A percentile compares a stretch with the other conserved stretches of the same genome.
Conservation (phyloP, 352 stramenopile species). For the Phytophthora nicotianae region DNA sequence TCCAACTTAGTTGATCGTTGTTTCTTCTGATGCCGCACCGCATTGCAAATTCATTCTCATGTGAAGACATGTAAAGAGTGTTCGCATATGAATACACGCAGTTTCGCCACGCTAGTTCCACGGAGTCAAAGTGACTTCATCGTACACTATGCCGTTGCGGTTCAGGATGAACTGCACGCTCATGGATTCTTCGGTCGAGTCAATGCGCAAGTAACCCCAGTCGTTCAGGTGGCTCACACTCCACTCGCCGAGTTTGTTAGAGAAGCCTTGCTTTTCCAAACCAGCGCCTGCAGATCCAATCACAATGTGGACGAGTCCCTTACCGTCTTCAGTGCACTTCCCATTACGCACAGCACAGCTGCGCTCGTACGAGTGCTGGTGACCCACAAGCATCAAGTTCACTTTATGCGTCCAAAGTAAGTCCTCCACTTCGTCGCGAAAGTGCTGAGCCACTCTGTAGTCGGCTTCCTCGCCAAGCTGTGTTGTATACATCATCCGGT, state of each 20-base stretch:
- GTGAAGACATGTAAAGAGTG: not conserved
- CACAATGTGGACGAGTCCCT: constrained; percentile 87
- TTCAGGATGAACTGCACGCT: constrained; percentile 81
- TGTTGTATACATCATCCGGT: constrained; percentile 92
- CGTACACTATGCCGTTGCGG: constrained; percentile 79
- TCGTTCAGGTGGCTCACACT: constrained; percentile 82
- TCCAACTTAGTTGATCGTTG: constrained; percentile 36
- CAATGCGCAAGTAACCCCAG: constrained; percentile 76
- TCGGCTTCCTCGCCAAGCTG: constrained; percentile 72
- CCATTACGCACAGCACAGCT: constrained; percentile 83
- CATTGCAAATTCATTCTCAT: not conserved
- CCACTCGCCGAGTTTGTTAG: constrained; percentile 70
- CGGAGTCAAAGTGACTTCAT: constrained; percentile 65
- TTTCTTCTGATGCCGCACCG: constrained; percentile 1
- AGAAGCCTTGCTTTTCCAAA: constrained; percentile 72
- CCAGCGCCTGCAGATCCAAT: constrained; percentile 84
- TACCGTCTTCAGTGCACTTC: constrained; percentile 71
- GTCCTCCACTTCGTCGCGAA: constrained; percentile 91
- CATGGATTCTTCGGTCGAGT: constrained; percentile 69
- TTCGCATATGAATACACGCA: constrained; percentile 17
- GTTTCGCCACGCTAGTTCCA: constrained; percentile 42
- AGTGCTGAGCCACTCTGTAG: constrained; percentile 68
- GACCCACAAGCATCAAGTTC: constrained; percentile 90
- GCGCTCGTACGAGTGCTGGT: constrained; percentile 93
- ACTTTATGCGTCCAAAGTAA: constrained; percentile 89